Evolutionary conservation across 169 alveolate genomes (phyloP).

Genomic region (Plasmodium knowlesi): DNA sequence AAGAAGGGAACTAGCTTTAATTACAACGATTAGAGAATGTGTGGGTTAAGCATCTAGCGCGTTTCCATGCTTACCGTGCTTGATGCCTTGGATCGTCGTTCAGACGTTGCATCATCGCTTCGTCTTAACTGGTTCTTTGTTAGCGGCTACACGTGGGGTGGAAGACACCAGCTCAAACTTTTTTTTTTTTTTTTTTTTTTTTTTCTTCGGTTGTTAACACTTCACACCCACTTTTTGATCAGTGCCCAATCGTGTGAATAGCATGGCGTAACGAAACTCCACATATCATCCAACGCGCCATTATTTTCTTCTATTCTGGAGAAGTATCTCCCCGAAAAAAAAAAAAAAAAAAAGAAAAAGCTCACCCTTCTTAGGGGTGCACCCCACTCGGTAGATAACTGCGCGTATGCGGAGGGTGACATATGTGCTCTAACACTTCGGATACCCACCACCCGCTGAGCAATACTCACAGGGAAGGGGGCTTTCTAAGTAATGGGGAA

Average conservation of each 20-base stretch:
- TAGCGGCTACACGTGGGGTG: background rate
- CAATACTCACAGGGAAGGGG: background rate
- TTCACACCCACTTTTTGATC: background rate
- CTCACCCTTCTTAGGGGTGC: background rate
- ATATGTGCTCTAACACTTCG: background rate
- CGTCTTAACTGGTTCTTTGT: background rate
- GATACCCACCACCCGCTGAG: background rate
- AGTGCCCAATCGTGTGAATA: background rate
- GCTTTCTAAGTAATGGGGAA: background rate
- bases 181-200: background rate
- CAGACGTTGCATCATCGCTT: background rate
- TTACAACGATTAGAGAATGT: conserved; percentile 25
- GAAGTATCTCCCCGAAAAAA: background rate
- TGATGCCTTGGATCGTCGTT: too few species aligned
- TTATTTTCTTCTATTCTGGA: background rate
- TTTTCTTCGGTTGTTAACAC: background rate
- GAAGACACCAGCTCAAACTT: background rate
- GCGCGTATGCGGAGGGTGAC: background rate
- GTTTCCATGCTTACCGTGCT: too few species aligned
- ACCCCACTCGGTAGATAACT: background rate
- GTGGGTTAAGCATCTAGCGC: too few species aligned
- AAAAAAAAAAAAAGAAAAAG: background rate
- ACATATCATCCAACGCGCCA: background rate
- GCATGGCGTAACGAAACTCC: background rate
- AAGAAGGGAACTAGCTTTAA: conserved; percentile 60